Conservation (phyloP, 306 rosid genomes). For the Ceratonia siliqua region DNA sequence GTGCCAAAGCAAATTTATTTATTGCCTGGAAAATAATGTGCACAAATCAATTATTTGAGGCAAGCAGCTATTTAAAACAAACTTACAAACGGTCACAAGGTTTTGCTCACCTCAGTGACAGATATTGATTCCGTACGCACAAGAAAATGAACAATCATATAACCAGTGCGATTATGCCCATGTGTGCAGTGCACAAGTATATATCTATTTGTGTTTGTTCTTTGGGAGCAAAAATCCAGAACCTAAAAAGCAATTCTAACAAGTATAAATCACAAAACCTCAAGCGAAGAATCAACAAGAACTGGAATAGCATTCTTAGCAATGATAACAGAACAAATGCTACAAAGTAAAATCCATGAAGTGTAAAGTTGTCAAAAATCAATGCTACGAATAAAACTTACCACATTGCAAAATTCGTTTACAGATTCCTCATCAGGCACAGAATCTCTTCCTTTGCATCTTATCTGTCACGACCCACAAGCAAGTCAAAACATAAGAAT, state of each 20-base stretch:
- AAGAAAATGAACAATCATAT: slow-evolving; percentile 83
- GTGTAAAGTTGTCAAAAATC: neutral
- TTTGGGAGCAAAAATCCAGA: slow-evolving; percentile 63
- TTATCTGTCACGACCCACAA: slow-evolving; percentile 59
- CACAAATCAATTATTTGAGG: slow-evolving; percentile 20
- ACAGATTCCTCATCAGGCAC: slow-evolving; percentile 90
- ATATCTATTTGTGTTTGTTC: slow-evolving; percentile 67
- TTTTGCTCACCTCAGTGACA: slow-evolving; percentile 70
- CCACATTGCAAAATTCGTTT: slow-evolving; percentile 73
- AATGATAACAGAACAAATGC: slow-evolving; percentile 7
- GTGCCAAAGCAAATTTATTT: slow-evolving; percentile 66
- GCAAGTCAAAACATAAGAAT: slow-evolving; percentile 29
- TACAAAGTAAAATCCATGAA: slow-evolving; percentile 18
- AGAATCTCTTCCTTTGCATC: slow-evolving; percentile 85
- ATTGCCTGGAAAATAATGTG: slow-evolving; percentile 62
- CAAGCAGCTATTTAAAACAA: slow-evolving; percentile 14
- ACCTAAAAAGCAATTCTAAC: slow-evolving; percentile 61
- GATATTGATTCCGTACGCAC: slow-evolving; percentile 68
- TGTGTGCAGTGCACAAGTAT: slow-evolving; percentile 96
- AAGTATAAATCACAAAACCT: slow-evolving; percentile 38
- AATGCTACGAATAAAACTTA: slow-evolving; percentile 41
- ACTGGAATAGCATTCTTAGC: slow-evolving; percentile 27
- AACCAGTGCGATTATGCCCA: slow-evolving; percentile 98
- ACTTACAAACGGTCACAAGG: neutral
- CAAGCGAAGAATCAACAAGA: slow-evolving; percentile 37